A percentile compares a stretch with the other conserved stretches of the same genome.
Evolutionary conservation across 2,329 filamentous ascomycete species (phyloP).

Genomic region (Colletotrichum kahawae): DNA sequence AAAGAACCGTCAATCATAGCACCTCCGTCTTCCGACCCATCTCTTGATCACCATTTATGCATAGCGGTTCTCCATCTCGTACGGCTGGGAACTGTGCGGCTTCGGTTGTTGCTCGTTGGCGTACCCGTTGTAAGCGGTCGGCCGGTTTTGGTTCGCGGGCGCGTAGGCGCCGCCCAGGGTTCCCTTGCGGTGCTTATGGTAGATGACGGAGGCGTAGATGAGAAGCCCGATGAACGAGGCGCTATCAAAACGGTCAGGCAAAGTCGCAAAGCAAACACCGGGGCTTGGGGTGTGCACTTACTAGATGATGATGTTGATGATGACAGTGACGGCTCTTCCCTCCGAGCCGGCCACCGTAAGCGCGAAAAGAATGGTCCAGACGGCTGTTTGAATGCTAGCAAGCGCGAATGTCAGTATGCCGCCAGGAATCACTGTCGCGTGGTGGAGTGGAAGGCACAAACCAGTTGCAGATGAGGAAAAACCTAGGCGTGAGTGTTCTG

Average conservation of each 20-base stretch:
- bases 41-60: neutral
- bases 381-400: slow-evolving; percentile 31
- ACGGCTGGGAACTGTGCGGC: neutral
- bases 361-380: slow-evolving; percentile 32
- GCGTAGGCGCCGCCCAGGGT: slow-evolving; percentile 5
- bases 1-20: neutral
- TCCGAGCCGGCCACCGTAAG: slow-evolving; percentile 23
- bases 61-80: neutral
- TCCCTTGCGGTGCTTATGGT: slow-evolving; percentile 26
- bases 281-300: slow-evolving; percentile 17
- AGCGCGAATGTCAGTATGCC: neutral
- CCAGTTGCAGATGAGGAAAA: slow-evolving; percentile 33
- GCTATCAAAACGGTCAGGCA: slow-evolving; percentile 16
- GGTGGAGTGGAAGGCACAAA: neutral
- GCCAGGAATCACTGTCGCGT: neutral
- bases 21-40: neutral
- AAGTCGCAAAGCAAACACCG: neutral
- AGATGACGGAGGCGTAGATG: slow-evolving; percentile 35
- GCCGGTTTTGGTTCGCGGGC: slow-evolving; percentile 2
- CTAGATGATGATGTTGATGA: slow-evolving; percentile 30
- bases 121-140: neutral
- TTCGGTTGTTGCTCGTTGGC: neutral
- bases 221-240: slow-evolving; percentile 37
- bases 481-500: slow-evolving; percentile 32
- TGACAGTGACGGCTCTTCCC: slow-evolving; percentile 1